phyloP scores from a whole-genome alignment of 805 yeast genomes.

The Scheffersomyces stipitis region DNA sequence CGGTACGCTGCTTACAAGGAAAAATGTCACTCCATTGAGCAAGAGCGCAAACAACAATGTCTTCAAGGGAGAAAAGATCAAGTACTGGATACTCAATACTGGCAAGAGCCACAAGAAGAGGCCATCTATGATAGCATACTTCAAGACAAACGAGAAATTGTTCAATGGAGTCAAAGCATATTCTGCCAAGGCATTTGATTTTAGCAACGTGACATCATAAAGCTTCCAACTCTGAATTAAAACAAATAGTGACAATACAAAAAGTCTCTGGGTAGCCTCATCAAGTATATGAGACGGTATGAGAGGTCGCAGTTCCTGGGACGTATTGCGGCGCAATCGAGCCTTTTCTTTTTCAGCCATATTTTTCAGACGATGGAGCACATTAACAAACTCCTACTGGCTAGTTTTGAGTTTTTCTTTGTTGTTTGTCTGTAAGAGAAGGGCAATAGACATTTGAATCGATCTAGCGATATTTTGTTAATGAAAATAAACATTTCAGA shows the following conservation, averaged over 20 bases:
- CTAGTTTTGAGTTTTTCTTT: no score
- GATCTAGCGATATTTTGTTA: no score
- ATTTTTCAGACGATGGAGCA: no score
- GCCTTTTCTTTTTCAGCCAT: no score
- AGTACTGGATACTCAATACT: slow-evolving; percentile 69
- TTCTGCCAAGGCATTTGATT: slow-evolving; percentile 32
- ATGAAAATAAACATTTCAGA: no score
- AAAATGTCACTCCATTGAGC: slow-evolving; percentile 51
- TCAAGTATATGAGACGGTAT: slow-evolving; percentile 70
- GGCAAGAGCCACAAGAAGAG: slow-evolving; percentile 70
- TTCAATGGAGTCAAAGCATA: slow-evolving; percentile 38
- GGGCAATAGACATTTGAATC: no score
- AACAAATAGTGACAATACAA: slow-evolving; percentile 63
- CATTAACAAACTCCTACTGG: no score
- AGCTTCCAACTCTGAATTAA: slow-evolving; percentile 85
- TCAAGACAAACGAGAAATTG: slow-evolving; percentile 60
- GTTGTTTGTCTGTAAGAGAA: no score
- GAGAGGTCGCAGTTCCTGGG: slow-evolving; percentile 24
- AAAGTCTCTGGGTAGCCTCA: slow-evolving; percentile 71
- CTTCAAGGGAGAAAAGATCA: slow-evolving; percentile 60
- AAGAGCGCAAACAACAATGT: slow-evolving; percentile 49
- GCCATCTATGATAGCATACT: slow-evolving; percentile 75
- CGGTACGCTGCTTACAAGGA: slow-evolving; percentile 52
- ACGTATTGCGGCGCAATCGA: no score
- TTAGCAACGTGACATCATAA: slow-evolving; percentile 64